Evolutionary conservation across 2,329 filamentous ascomycete species (phyloP), one percentile per base, ranked within the genome.

Genomic region (Botrytis hyacinthi): DNA sequence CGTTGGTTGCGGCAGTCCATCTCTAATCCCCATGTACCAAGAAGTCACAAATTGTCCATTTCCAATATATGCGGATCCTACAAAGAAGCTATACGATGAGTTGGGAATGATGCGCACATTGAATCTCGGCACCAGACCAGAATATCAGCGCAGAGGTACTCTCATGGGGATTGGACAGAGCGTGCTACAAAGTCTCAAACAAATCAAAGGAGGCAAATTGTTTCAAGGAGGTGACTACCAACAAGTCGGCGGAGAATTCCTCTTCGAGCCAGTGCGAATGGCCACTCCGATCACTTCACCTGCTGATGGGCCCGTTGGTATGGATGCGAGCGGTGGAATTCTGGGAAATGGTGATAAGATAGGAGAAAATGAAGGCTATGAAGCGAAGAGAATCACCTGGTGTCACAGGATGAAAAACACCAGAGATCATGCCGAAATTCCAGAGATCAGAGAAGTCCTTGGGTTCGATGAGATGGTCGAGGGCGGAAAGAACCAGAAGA

Each of bases 391-490:
- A 72, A 87, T 93, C 42, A 90, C 88, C 1, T 97, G 93, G 93
- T 94, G 91, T 78, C 92, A 95, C 82, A 86, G 93, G 42, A 97
- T 97, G 93, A 86, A 86, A 80, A 92, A 89, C 73, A 95, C 93
- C 20, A 84, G 93, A 67, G 93, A 95, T 77, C 93, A 97, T 80
- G 87, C 88, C 1, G 92, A 94, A 84, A 85, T 95, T 1, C 85
- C 86, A 0, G 90, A 91, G 80, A 78, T 94, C 72, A 88, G 89
- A 82, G 84, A 87, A 77, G 81, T 93, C 20, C 81, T 94, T 63
- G 90, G 90, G 0, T 78, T 91, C 8, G 84, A 87, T 67, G 84
- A 82, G 3, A 78, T 82, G 59, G 83, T 82, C 6, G 76, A 75
- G 10, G 77, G 82, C 0, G 82, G 81, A 57, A 81, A 82, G 70